Evolutionary conservation across 148 eudicot species (phyloP).

Genomic region (Silene conica): DNA sequence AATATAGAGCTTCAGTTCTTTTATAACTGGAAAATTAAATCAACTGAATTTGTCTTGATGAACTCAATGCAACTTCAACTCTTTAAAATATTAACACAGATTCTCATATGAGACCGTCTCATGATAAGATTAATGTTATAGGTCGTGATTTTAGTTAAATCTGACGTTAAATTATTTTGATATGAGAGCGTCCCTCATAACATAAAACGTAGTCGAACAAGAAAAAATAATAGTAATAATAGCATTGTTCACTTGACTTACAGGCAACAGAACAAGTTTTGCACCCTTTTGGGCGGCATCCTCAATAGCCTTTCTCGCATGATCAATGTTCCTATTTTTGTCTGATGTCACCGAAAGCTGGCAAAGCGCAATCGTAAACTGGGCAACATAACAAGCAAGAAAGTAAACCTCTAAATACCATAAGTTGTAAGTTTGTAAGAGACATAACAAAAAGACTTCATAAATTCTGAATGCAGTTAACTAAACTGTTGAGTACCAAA

Average conservation of each 20-base stretch:
- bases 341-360: slow-evolving; percentile 88
- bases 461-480: not conserved
- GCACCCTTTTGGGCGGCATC: slow-evolving; percentile 89
- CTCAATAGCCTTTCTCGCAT: slow-evolving; percentile 69
- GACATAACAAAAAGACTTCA: not conserved
- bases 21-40: too few relatives aligned
- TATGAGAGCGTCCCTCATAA: too few relatives aligned
- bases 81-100: too few relatives aligned
- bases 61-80: not conserved
- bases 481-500: not conserved
- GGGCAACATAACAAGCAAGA: slow-evolving; percentile 22
- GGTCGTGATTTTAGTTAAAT: too few relatives aligned
- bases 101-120: too few relatives aligned
- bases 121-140: too few relatives aligned
- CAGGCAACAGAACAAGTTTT: slow-evolving; percentile 76
- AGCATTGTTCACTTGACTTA: slow-evolving; percentile 29
- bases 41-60: not conserved
- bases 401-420: not conserved
- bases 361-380: slow-evolving; percentile 88
- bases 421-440: not conserved
- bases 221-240: not conserved
- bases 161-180: not conserved
- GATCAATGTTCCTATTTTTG: slow-evolving; percentile 74
- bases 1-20: not conserved
- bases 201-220: not conserved